Base-by-base conservation (phyloP, 345 rosid species). In the Theobroma cacao region DNA sequence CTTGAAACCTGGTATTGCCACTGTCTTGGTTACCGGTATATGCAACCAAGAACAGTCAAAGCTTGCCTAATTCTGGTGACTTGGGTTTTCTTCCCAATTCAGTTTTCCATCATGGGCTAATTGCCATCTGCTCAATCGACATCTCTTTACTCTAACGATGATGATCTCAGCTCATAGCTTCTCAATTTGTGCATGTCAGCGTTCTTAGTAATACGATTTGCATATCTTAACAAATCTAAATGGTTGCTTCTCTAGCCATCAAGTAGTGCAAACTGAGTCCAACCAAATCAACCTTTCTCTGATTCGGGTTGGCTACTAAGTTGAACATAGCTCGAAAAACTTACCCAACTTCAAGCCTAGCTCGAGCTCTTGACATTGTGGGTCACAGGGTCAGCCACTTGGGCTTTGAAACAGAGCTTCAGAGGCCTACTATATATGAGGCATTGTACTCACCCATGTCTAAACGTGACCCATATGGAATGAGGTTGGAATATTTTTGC, bases 141-240 rank as follows among this genome's bases (percentile, higher is more conserved):
- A 70, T 70, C 34, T 47, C 74, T 70, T 70, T 70, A 48, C 41
- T 70, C 59, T 28, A 50, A 48, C 28, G 74, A 47, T 47, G 58
- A 70, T 70, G 38, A 28, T 28, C 58, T 70, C 28, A 28, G 24
- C 58, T 70, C 5, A 28, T 28, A 30, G 11, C 18, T 31, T 31
- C 18, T 59, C 31, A 2, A 13, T 28, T 58, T 58, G 12, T 24
- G 62, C 36, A 28, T 30, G 64, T 30, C 63, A 7, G 17, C 4
- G 30, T n/a, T 56, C 30, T 56, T 11, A 13, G 13, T 0, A 41
- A 26, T 40, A 40, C 3, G 20, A 68, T 24, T 68, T 26, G 45
- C 11, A 24, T 5, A 5, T 26, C 20, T 13, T 13, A 14, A 43
- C 34, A 41, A 43, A 5, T 41, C n/a, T 43, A 2, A 15, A 14